Evolutionary conservation across 495 filamentous ascomycete genomes (phyloP).

Genomic region (Aspergillus baeticus): DNA sequence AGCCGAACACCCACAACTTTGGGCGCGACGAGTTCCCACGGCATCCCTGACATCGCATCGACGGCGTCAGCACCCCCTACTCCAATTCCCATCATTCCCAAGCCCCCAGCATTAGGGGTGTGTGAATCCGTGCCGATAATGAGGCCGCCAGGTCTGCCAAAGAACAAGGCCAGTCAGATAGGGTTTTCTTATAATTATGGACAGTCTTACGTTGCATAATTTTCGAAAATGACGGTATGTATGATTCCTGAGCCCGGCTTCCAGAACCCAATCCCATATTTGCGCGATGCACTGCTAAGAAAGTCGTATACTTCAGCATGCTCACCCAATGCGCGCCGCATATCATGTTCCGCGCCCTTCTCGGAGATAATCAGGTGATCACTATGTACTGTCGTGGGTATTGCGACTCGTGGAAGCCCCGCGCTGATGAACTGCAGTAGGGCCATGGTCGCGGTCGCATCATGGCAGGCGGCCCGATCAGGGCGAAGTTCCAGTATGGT

Average conservation of each 20-base stretch:
- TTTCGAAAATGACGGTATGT: conserved; percentile 90
- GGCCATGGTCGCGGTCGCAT: conserved; percentile 95
- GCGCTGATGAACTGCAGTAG: conserved; percentile 95
- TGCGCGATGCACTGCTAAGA: conserved; percentile 79
- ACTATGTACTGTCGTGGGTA: conserved; percentile 87
- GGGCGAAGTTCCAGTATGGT: conserved; percentile 85
- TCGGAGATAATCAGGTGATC: conserved; percentile 93
- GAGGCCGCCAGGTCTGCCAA: conserved; percentile 67
- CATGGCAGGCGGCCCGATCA: conserved; percentile 90
- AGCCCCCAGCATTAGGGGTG: conserved; percentile 87
- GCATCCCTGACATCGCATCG: conserved; percentile 88
- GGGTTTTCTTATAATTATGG: neutral
- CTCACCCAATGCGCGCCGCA: conserved; percentile 71
- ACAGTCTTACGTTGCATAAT: conserved; percentile 65
- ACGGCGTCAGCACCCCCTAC: conserved; percentile 93
- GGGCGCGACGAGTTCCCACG: conserved; percentile 89
- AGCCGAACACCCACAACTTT: conserved; percentile 86
- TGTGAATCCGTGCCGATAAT: conserved; percentile 93
- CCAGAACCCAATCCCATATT: conserved; percentile 97
- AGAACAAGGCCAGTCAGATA: neutral
- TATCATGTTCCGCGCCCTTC: conserved; percentile 78
- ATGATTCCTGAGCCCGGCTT: conserved; percentile 91
- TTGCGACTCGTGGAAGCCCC: conserved; percentile 72
- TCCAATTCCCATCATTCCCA: conserved; percentile 86
- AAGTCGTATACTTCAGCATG: conserved; percentile 97